Conservation (phyloP, 352 stramenopile species). For the Phytophthora pluvialis region DNA sequence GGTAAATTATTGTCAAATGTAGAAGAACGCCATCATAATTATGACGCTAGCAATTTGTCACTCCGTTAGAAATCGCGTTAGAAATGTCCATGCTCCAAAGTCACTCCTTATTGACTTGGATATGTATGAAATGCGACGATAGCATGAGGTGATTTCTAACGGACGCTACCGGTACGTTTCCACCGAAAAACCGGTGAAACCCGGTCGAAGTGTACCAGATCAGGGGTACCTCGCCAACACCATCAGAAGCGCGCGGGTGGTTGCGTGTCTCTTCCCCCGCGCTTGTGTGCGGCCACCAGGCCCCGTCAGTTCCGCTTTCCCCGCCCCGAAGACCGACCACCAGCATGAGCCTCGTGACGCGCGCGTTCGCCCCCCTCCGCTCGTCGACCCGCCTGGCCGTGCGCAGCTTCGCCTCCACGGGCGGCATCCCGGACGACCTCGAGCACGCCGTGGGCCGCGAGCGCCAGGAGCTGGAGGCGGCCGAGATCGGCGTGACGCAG, state of each 20-base stretch:
- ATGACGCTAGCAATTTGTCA: too few species aligned
- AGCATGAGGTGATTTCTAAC: too few species aligned
- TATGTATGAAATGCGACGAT: too few species aligned
- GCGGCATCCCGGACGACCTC: constrained; percentile 74
- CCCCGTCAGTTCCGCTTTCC: constrained; percentile 35
- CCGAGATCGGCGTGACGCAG: constrained; percentile 63
- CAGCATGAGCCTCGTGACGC: constrained; percentile 59
- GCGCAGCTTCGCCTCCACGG: constrained; percentile 62
- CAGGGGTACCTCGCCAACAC: neutral
- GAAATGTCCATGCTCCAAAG: too few species aligned
- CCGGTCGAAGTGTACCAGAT: too few species aligned
- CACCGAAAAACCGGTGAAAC: too few species aligned
- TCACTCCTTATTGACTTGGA: too few species aligned
- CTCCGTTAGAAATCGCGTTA: too few species aligned
- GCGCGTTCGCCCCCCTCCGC: constrained; percentile 61
- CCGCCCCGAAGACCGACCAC: constrained; percentile 6
- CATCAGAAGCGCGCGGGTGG: neutral
- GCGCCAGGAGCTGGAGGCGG: constrained; percentile 75
- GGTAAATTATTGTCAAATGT: too few species aligned
- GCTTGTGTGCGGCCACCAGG: neutral
- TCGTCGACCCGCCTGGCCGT: constrained; percentile 40
- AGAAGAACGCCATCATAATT: too few species aligned
- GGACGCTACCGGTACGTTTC: too few species aligned
- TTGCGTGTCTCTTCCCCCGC: constrained; percentile 19
- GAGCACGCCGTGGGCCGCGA: constrained; percentile 85